Percentiles rank a stretch among this genome's conserved stretches.
phyloP scores from a whole-genome alignment of 257 asterid species.

The Verbascum thapsus region DNA sequence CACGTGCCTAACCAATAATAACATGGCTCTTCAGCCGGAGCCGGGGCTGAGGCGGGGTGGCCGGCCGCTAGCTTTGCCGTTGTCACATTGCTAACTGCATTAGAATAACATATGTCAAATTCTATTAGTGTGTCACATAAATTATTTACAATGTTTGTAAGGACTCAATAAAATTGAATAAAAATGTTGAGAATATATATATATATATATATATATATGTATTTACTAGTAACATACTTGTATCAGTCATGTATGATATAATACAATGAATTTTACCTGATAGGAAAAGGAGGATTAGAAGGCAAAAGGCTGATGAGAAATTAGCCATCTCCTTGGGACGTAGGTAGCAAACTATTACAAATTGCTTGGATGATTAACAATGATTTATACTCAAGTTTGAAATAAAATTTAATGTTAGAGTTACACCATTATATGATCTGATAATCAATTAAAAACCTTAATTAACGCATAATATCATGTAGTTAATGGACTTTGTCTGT shows the following conservation, averaged over 20 bases:
- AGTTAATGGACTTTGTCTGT: not conserved
- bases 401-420: not conserved
- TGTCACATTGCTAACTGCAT: not conserved
- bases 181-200: too few species aligned
- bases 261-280: not conserved
- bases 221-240: too few species aligned
- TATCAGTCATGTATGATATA: not conserved
- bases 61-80: not conserved
- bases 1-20: slow-evolving; percentile 4
- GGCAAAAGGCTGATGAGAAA: not conserved
- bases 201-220: too few species aligned
- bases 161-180: too few species aligned
- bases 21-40: not conserved
- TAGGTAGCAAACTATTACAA: too few species aligned
- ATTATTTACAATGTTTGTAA: too few species aligned
- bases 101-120: not conserved
- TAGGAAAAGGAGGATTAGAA: not conserved
- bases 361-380: not conserved
- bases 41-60: not conserved
- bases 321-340: slow-evolving; percentile 6
- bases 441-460: too few species aligned
- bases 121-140: too few species aligned
- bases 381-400: not conserved
- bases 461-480: not conserved
- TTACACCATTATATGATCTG: too few species aligned